Evolutionary conservation across 495 filamentous ascomycete genomes (phyloP).

Genomic region (Glonium stellatum): DNA sequence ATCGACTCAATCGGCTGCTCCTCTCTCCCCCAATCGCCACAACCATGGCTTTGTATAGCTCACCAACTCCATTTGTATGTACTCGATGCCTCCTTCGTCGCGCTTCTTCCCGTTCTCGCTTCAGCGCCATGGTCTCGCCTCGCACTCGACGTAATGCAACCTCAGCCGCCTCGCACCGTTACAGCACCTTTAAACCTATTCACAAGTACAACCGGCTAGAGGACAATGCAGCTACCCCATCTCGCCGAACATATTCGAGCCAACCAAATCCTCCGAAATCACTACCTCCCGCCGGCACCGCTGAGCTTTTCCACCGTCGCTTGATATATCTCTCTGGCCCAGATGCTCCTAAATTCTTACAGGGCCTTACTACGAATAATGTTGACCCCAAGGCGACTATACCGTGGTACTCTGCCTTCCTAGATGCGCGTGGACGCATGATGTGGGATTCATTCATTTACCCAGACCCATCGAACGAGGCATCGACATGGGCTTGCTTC

Average conservation of each 20-base stretch:
- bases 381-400: constrained; percentile 42
- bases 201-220: not conserved
- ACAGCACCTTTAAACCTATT: not conserved
- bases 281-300: constrained; percentile 42
- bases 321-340: constrained; percentile 70
- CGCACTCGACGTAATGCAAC: not conserved
- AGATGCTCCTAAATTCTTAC: constrained; percentile 77
- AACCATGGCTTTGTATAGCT: not conserved
- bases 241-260: not conserved
- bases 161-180: not conserved
- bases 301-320: constrained; percentile 58
- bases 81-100: not conserved
- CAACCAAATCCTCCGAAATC: not conserved
- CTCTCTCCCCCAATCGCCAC: not conserved
- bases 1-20: not conserved
- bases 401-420: constrained; percentile 68
- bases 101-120: not conserved
- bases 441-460: constrained; percentile 89
- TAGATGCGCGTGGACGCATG: constrained; percentile 76
- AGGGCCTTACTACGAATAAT: constrained; percentile 76
- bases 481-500: constrained; percentile 54
- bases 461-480: constrained; percentile 35
- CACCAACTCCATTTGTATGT: not conserved
- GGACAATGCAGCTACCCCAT: not conserved
- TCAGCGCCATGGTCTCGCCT: not conserved